A percentile compares a stretch with the other conserved stretches of the same genome.
These are phyloP conservation scores for Cladorrhinum samala DNA, from an alignment of 495 filamentous ascomycete genomes.

Conservation along the genomic window DNA sequence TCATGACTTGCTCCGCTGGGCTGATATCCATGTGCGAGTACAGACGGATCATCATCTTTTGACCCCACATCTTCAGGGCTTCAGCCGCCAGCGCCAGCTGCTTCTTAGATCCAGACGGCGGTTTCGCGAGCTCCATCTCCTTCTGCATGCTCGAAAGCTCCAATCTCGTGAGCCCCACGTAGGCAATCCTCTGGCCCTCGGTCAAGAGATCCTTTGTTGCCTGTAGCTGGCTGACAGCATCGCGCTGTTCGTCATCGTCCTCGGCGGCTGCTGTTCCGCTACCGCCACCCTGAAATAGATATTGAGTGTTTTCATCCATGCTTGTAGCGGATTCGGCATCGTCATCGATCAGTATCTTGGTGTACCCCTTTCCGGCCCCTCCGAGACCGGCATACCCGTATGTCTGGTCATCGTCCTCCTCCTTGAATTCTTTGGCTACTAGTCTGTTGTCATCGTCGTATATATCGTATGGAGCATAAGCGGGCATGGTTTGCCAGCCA, in stretches of 20 bases:
- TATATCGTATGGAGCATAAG: conserved; percentile 82
- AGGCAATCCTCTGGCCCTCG: conserved; percentile 92
- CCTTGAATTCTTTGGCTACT: conserved; percentile 68
- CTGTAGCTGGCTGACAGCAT: conserved; percentile 83
- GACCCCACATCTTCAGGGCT: conserved; percentile 88
- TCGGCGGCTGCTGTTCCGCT: conserved; percentile 49
- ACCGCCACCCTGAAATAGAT: conserved; percentile 73
- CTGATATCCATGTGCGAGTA: conserved; percentile 97
- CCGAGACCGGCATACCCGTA: conserved; percentile 69
- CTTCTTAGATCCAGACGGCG: conserved; percentile 57
- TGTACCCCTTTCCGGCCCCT: conserved; percentile 91
- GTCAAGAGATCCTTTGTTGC: conserved; percentile 94
- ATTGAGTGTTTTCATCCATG: conserved; percentile 95
- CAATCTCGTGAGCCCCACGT: conserved; percentile 82
- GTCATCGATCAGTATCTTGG: conserved; percentile 85
- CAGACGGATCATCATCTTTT: conserved; percentile 91
- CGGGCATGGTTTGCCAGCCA: conserved; percentile 90
- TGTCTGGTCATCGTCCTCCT: conserved; percentile 64
- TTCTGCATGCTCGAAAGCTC: conserved; percentile 70
- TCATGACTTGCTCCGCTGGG: conserved; percentile 91
- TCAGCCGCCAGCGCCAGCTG: conserved; percentile 61
- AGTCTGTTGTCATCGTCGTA: conserved; percentile 92
- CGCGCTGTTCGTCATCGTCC: conserved; percentile 75
- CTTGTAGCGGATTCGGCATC: conserved; percentile 89
- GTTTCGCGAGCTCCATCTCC: conserved; percentile 54